Conservation (phyloP, 257 asterid species). For the Echium plantagineum region DNA sequence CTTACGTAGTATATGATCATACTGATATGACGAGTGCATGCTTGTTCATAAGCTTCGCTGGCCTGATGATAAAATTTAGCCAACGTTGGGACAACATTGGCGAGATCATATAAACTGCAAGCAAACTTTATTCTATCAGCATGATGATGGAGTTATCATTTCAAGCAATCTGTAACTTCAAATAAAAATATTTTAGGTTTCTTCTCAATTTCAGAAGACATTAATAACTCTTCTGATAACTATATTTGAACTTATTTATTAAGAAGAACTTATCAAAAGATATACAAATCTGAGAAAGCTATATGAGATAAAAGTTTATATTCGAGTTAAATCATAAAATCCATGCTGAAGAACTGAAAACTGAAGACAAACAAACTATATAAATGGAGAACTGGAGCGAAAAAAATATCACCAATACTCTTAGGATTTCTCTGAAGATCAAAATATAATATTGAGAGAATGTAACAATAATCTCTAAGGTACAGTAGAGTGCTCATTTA, state of each 20-base stretch:
- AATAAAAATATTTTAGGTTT: background rate
- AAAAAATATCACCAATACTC: no score
- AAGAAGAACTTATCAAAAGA: background rate
- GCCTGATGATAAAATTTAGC: constrained; percentile 99
- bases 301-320: no score
- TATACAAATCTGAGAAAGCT: background rate
- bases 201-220: background rate
- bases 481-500: no score
- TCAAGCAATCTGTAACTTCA: background rate
- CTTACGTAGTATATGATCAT: constrained; percentile 76
- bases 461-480: no score
- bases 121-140: constrained; percentile 21
- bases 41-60: constrained; percentile 87
- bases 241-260: background rate
- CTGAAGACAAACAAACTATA: background rate
- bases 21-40: constrained; percentile 80
- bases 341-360: background rate
- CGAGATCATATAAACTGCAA: constrained; percentile 89
- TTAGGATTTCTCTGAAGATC: no score
- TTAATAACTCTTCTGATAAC: background rate
- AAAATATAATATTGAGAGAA: no score
- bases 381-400: no score
- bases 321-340: background rate
- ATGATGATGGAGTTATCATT: constrained; percentile 5
- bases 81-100: constrained; percentile 85